phyloP scores from a whole-genome alignment of 2,329 filamentous ascomycete species.

The Botrytis aclada region DNA sequence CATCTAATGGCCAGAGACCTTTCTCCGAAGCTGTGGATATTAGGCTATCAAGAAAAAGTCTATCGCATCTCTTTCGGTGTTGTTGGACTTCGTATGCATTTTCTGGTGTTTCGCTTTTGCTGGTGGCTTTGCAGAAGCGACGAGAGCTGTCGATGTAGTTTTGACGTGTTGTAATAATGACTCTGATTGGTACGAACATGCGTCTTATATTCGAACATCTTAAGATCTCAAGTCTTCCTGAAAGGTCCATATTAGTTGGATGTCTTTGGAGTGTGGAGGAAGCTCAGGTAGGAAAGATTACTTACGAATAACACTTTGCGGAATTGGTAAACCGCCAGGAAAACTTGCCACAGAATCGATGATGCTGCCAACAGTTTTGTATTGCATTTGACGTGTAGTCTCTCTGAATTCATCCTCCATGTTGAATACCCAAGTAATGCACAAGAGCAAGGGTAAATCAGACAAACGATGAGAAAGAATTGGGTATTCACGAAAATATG shows the following conservation, averaged over 20 bases:
- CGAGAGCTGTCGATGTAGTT: background rate
- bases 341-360: background rate
- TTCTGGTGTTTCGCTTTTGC: background rate
- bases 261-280: background rate
- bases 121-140: background rate
- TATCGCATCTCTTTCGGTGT: background rate
- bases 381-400: background rate
- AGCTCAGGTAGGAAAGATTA: background rate
- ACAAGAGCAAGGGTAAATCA: background rate
- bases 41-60: background rate
- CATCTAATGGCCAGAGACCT: background rate
- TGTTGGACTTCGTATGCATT: background rate
- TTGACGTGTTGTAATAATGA: background rate
- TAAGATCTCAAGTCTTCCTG: background rate
- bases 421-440: background rate
- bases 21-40: background rate
- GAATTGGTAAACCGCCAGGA: background rate
- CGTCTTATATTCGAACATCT: background rate
- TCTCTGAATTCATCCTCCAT: background rate
- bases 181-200: background rate
- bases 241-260: background rate
- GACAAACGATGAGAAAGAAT: background rate
- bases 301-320: background rate
- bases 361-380: background rate
- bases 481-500: background rate